Percentiles rank a stretch among this genome's conserved stretches.
phyloP scores from a whole-genome alignment of 139 green algal genomes.

The Limnomonas spitsbergensis region DNA sequence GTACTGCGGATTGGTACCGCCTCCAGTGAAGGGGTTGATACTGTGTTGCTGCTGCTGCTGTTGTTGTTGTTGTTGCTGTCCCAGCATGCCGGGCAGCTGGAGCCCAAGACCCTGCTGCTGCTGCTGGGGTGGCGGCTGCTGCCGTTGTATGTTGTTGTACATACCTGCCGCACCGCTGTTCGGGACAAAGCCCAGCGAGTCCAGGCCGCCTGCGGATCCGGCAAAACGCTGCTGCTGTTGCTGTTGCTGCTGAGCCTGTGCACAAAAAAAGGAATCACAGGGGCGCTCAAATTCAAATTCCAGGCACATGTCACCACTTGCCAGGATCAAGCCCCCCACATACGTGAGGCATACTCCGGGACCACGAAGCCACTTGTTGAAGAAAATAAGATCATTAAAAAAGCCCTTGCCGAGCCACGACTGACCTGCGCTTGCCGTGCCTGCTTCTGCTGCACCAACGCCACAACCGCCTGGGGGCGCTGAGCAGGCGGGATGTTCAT shows the following conservation, averaged over 20 bases:
- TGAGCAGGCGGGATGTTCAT: conserved; percentile 1
- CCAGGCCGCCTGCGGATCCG: neutral
- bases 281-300: too few relatives aligned
- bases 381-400: too few relatives aligned
- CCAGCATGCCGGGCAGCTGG: conserved; percentile 4
- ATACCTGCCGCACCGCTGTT: neutral
- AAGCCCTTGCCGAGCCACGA: too few relatives aligned
- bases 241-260: neutral
- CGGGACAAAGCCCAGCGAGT: neutral
- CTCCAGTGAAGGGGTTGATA: conserved; percentile 9
- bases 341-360: too few relatives aligned
- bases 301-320: too few relatives aligned
- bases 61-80: neutral
- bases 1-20: conserved; percentile 1
- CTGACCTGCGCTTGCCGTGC: neutral
- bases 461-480: neutral
- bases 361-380: too few relatives aligned
- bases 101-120: conserved; percentile 9
- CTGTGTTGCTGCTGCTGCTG: conserved; percentile 7
- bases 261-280: too few relatives aligned
- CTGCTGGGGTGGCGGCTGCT: neutral
- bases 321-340: too few relatives aligned
- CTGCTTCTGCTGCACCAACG: neutral
- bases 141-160: neutral
- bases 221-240: conserved; percentile 5